Conservation (phyloP, 23 red algal genomes). For the Pyropia yezoensis region DNA sequence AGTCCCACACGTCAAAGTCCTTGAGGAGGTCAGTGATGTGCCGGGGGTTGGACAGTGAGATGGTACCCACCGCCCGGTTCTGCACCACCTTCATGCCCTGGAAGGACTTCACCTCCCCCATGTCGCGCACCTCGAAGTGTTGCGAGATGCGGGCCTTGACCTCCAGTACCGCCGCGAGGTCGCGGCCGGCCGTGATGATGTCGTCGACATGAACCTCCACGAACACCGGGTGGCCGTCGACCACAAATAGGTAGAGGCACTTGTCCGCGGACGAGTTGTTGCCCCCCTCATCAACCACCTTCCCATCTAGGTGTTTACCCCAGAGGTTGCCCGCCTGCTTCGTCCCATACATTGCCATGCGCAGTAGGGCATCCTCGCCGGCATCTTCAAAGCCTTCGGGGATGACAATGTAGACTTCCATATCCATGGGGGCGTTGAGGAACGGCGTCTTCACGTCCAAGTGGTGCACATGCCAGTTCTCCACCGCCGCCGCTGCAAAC, state of each 20-base stretch:
- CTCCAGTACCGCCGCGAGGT: too few species aligned
- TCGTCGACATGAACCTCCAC: neutral
- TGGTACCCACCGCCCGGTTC: too few species aligned
- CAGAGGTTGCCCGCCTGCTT: constrained; percentile 4
- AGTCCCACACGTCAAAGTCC: too few species aligned
- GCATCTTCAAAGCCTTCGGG: neutral
- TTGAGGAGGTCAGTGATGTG: too few species aligned
- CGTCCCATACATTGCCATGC: constrained; percentile 9
- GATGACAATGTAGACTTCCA: constrained; percentile 8
- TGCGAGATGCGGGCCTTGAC: too few species aligned
- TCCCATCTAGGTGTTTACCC: neutral
- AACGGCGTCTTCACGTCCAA: constrained; percentile 11
- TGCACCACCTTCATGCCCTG: too few species aligned
- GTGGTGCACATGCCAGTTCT: neutral
- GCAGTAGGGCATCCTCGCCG: constrained; percentile 5
- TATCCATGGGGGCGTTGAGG: constrained; percentile 6
- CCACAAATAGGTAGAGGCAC: neutral
- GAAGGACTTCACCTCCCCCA: too few species aligned
- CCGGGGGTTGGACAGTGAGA: too few species aligned
- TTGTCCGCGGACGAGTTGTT: neutral
- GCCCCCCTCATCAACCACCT: neutral
- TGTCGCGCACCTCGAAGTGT: too few species aligned
- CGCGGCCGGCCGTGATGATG: neutral
- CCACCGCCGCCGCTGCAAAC: neutral
- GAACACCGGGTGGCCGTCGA: neutral